Percentiles rank a stretch among this genome's conserved stretches.
Conservation (phyloP, 768 basidiomycete species). For the Lactarius quietus region DNA sequence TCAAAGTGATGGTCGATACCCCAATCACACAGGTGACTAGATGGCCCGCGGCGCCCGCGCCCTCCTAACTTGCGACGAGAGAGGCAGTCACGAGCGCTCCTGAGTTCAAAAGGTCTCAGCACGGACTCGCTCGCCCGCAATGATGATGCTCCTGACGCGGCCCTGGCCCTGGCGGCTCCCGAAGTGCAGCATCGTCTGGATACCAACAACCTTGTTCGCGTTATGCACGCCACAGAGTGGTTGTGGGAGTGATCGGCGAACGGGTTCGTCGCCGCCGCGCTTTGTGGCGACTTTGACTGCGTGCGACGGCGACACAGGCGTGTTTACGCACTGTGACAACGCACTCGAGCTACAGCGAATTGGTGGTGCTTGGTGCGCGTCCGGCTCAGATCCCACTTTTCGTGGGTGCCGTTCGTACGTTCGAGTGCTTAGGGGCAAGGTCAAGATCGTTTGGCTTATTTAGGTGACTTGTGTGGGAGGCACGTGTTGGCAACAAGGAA, state of each 20-base stretch:
- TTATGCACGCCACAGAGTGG: slow-evolving; percentile 37
- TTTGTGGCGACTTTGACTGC: slow-evolving; percentile 44
- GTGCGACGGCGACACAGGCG: slow-evolving; percentile 63
- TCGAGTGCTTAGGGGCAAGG: slow-evolving; percentile 41
- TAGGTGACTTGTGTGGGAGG: slow-evolving; percentile 29
- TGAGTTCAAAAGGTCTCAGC: slow-evolving; percentile 15
- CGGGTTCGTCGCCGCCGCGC: slow-evolving; percentile 42
- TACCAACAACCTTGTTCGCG: slow-evolving; percentile 52
- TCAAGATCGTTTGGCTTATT: slow-evolving; percentile 29
- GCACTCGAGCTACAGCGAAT: slow-evolving; percentile 55
- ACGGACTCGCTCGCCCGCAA: slow-evolving; percentile 56
- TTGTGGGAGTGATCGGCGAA: slow-evolving; percentile 39
- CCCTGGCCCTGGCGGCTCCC: slow-evolving; percentile 16
- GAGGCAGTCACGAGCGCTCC: slow-evolving; percentile 30
- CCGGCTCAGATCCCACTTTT: slow-evolving; percentile 55
- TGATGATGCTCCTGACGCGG: neutral
- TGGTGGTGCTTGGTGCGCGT: slow-evolving; percentile 53
- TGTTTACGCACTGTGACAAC: slow-evolving; percentile 59
- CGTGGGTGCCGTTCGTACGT: slow-evolving; percentile 55
- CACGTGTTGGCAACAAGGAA: slow-evolving; percentile 43
- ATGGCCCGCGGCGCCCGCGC: too few species aligned
- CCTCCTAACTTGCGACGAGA: too few species aligned
- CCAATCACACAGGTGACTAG: too few species aligned
- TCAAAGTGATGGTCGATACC: slow-evolving; percentile 50
- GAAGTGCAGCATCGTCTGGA: slow-evolving; percentile 42